Evolutionary conservation across 2,329 filamentous ascomycete genomes (phyloP).

Genomic region (Trichoderma arundinaceum): DNA sequence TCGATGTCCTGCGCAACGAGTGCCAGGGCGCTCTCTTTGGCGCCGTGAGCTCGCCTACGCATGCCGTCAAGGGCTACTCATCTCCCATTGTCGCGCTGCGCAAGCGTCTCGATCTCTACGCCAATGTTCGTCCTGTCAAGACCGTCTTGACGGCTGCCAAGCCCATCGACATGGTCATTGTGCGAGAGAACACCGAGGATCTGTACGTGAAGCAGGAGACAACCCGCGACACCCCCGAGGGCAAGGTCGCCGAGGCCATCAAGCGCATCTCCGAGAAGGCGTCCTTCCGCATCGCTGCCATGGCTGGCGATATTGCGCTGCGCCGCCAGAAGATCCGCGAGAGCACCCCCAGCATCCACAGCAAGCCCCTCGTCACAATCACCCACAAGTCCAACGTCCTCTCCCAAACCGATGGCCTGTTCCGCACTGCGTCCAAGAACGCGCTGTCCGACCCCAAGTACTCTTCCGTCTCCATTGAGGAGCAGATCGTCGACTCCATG

Average conservation of each 20-base stretch:
- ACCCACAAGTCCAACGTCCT: slow-evolving; percentile 99
- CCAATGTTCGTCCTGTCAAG: slow-evolving; percentile 97
- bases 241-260: slow-evolving; percentile 93
- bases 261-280: slow-evolving; percentile 94
- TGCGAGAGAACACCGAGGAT: slow-evolving; percentile 98
- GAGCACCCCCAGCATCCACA: slow-evolving; percentile 62
- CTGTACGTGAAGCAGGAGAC: slow-evolving; percentile 97
- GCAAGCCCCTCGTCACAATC: slow-evolving; percentile 81
- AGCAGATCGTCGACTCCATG: slow-evolving; percentile 99
- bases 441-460: slow-evolving; percentile 87
- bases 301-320: slow-evolving; percentile 93
- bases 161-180: slow-evolving; percentile 95
- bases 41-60: slow-evolving; percentile 90
- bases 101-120: slow-evolving; percentile 93
- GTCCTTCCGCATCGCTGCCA: slow-evolving; percentile 82
- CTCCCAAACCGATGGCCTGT: slow-evolving; percentile 93
- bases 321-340: slow-evolving; percentile 82
- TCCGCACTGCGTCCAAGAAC: slow-evolving; percentile 77
- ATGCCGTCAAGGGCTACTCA: slow-evolving; percentile 91
- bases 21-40: slow-evolving; percentile 97
- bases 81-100: slow-evolving; percentile 95
- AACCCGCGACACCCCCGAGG: slow-evolving; percentile 75
- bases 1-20: slow-evolving; percentile 84
- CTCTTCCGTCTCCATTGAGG: slow-evolving; percentile 97
- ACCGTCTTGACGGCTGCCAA: slow-evolving; percentile 68